Evolutionary conservation across 1,284 basidiomycete species (phyloP).

Genomic region (Moniliophthora roreri): DNA sequence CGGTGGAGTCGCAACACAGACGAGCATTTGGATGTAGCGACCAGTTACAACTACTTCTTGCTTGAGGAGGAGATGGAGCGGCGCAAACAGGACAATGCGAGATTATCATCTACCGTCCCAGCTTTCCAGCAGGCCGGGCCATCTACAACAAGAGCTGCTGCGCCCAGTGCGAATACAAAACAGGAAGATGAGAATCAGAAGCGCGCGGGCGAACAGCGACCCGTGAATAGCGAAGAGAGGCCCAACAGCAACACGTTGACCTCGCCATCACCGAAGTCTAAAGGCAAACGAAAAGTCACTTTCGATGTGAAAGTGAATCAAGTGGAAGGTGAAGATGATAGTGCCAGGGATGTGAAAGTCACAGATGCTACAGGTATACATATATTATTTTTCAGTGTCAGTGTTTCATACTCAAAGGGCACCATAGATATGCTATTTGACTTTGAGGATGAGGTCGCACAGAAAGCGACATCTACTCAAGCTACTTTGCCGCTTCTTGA

Average conservation of each 20-base stretch:
- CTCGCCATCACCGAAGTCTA: constrained; percentile 27
- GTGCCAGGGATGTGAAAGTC: constrained; percentile 11
- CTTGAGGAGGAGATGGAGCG: constrained; percentile 59
- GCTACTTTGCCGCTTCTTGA: constrained; percentile 47
- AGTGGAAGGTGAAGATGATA: constrained; percentile 29
- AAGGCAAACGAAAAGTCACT: constrained; percentile 68
- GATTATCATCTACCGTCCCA: constrained; percentile 2
- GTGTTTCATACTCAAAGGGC: constrained; percentile 12
- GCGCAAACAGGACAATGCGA: constrained; percentile 21
- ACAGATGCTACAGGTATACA: constrained; percentile 37
- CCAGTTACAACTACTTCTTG: constrained; percentile 64
- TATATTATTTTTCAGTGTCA: neutral
- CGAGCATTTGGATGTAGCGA: constrained; percentile 61
- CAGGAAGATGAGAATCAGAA: constrained; percentile 14
- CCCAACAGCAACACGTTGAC: constrained; percentile 21
- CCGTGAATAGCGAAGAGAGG: no score
- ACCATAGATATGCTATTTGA: constrained; percentile 65
- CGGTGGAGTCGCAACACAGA: constrained; percentile 59
- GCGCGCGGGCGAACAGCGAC: constrained; percentile 18
- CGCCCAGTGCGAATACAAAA: neutral
- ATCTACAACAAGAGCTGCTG: neutral
- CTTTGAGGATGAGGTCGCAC: constrained; percentile 49
- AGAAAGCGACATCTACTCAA: constrained; percentile 16
- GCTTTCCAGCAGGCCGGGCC: neutral
- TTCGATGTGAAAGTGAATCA: constrained; percentile 61